Percentiles rank a stretch among this genome's conserved stretches.
Conservation (phyloP, 2,329 filamentous ascomycete genomes). For the Fusarium globosum region DNA sequence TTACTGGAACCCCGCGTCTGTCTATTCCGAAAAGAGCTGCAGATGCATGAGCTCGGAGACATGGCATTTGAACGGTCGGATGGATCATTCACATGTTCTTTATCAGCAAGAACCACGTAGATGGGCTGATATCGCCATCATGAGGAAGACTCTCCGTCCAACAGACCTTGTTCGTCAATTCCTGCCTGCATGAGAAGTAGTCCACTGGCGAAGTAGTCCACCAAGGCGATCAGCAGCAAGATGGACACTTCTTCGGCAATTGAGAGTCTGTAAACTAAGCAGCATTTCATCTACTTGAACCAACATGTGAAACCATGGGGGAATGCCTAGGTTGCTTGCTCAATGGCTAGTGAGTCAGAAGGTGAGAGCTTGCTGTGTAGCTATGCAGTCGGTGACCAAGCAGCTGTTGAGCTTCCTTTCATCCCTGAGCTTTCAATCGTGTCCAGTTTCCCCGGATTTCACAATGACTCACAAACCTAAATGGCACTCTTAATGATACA, state of each 20-base stretch:
- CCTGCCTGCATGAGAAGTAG: background rate
- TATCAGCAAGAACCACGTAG: background rate
- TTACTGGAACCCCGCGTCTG: constrained; percentile 15
- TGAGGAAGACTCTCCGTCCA: accelerated
- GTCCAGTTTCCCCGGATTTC: background rate
- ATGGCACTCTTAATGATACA: accelerated
- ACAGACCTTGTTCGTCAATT: background rate
- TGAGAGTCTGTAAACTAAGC: background rate
- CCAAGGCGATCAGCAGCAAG: background rate
- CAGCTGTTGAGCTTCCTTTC: background rate
- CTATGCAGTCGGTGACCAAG: background rate
- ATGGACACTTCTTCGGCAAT: background rate
- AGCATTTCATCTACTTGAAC: background rate
- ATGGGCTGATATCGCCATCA: background rate
- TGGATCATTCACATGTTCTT: constrained; percentile 14
- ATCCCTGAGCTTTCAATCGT: background rate
- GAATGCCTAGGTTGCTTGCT: background rate
- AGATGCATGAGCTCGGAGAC: constrained; percentile 2
- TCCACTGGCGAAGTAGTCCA: background rate
- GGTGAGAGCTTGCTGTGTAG: background rate
- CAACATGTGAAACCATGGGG: background rate
- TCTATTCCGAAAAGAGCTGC: background rate
- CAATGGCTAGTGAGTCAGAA: background rate
- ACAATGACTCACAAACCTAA: background rate
- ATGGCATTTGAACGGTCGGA: background rate